phyloP scores from a whole-genome alignment of 1,284 basidiomycete genomes.

The Leccinum fallax region DNA sequence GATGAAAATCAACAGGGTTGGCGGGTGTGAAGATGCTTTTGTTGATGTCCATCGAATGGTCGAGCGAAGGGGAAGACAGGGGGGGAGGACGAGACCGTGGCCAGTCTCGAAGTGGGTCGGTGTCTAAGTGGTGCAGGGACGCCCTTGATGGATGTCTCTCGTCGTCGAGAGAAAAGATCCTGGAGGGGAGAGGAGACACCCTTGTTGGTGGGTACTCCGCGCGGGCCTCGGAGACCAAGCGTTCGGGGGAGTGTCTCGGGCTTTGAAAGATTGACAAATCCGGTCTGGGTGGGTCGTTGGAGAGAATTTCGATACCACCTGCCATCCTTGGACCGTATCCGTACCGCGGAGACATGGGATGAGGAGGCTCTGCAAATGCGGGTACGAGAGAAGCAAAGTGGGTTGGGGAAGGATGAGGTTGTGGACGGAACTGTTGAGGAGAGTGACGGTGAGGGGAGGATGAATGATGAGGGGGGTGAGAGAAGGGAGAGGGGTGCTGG shows the following conservation, averaged over 20 bases:
- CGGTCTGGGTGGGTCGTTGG: conserved; percentile 15
- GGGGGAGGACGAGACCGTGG: conserved; percentile 11
- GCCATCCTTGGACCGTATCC: conserved; percentile 29
- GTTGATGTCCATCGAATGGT: not conserved
- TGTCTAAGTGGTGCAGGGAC: not conserved
- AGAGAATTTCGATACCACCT: conserved; percentile 28
- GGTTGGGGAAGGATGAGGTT: conserved; percentile 17
- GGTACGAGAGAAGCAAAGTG: not conserved
- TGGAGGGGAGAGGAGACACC: conserved; percentile 15
- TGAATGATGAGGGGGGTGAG: conserved; percentile 11
- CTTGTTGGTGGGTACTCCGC: conserved; percentile 15
- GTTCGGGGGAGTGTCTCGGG: conserved; percentile 17
- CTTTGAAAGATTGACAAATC: conserved; percentile 16
- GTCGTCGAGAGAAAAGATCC: conserved; percentile 10
- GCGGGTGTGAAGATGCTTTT: not conserved
- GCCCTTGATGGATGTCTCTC: conserved; percentile 3
- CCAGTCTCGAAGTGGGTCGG: conserved; percentile 4
- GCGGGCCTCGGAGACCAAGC: conserved; percentile 13
- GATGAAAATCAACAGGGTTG: not conserved
- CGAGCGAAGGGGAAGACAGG: not conserved
- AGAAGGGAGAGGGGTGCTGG: conserved; percentile 18
- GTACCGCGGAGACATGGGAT: conserved; percentile 23
- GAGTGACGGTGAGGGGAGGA: conserved; percentile 26
- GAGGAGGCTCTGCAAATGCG: conserved; percentile 5
- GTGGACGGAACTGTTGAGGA: conserved; percentile 20